Evolutionary conservation across 768 basidiomycete species (phyloP).

Genomic region (Mycena latifolia): DNA sequence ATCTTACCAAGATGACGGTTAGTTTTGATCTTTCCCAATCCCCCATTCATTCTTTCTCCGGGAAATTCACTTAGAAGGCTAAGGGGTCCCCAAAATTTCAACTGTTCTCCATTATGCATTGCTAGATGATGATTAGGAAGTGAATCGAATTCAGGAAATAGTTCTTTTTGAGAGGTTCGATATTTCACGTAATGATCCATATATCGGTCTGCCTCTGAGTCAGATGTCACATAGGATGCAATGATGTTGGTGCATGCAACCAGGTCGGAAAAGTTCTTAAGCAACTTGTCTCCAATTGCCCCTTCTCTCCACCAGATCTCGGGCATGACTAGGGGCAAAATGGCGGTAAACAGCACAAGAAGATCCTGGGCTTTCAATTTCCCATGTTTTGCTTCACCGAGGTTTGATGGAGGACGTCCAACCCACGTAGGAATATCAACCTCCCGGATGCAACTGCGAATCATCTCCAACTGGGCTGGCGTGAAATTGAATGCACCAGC

Average conservation of each 20-base stretch:
- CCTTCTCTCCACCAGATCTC: constrained; percentile 19
- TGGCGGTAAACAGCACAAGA: constrained; percentile 22
- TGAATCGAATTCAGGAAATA: constrained; percentile 4
- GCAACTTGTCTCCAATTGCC: not conserved
- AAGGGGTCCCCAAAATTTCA: constrained; percentile 35
- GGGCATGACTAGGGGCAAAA: constrained; percentile 25
- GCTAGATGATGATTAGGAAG: constrained; percentile 11
- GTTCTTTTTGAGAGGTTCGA: not conserved
- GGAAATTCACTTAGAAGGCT: constrained; percentile 30
- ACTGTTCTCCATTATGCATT: constrained; percentile 16
- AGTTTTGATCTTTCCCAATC: constrained; percentile 25
- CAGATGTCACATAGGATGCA: constrained; percentile 21
- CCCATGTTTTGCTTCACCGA: constrained; percentile 37
- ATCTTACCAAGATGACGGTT: constrained; percentile 20
- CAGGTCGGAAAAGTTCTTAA: constrained; percentile 25
- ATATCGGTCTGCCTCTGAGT: constrained; percentile 15
- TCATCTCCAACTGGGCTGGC: not conserved
- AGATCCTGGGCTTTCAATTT: constrained; percentile 36
- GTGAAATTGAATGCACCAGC: constrained; percentile 5
- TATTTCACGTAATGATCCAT: constrained; percentile 7
- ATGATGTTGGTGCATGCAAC: constrained; percentile 31
- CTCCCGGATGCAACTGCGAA: constrained; percentile 11
- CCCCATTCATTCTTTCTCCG: constrained; percentile 33
- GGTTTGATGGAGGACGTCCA: constrained; percentile 31
- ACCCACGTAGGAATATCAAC: constrained; percentile 34